Conservation (phyloP, 2,329 filamentous ascomycete genomes). For the Orbilia brochopaga region DNA sequence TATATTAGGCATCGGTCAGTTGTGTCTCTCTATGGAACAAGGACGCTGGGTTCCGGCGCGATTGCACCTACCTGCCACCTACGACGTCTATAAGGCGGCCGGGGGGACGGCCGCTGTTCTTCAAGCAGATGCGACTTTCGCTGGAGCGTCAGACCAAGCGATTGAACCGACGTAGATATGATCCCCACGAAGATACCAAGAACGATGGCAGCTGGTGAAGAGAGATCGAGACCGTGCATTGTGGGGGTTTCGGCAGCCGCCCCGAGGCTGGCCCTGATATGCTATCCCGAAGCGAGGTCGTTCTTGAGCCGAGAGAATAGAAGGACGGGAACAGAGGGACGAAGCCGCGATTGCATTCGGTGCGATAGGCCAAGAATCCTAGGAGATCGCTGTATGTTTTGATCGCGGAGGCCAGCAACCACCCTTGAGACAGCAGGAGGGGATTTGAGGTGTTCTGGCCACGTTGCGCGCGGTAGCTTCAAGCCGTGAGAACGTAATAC, state of each 20-base stretch:
- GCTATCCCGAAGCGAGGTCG: background rate
- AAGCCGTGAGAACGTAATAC: no score
- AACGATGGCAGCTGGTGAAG: constrained; percentile 77
- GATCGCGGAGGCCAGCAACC: background rate
- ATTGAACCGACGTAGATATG: constrained; percentile 91
- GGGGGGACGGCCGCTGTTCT: constrained; percentile 82
- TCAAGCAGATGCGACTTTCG: constrained; percentile 98
- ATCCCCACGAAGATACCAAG: constrained; percentile 93
- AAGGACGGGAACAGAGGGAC: background rate
- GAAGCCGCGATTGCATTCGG: constrained; percentile 1
- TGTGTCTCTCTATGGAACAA: constrained; percentile 5
- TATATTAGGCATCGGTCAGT: constrained; percentile 53
- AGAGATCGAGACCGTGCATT: constrained; percentile 76
- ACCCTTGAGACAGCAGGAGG: background rate
- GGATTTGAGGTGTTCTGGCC: background rate
- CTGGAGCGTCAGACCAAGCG: constrained; percentile 90
- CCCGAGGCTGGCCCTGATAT: background rate
- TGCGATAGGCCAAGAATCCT: background rate
- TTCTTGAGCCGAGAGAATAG: background rate
- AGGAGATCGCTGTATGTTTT: background rate
- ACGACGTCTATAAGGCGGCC: constrained; percentile 85
- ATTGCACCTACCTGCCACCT: constrained; percentile 74
- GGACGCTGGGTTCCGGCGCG: background rate
- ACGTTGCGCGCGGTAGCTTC: no score
- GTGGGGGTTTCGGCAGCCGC: constrained; percentile 60